Evolutionary conservation across 495 filamentous ascomycete species (phyloP).

Genomic region (Neurospora discreta): DNA sequence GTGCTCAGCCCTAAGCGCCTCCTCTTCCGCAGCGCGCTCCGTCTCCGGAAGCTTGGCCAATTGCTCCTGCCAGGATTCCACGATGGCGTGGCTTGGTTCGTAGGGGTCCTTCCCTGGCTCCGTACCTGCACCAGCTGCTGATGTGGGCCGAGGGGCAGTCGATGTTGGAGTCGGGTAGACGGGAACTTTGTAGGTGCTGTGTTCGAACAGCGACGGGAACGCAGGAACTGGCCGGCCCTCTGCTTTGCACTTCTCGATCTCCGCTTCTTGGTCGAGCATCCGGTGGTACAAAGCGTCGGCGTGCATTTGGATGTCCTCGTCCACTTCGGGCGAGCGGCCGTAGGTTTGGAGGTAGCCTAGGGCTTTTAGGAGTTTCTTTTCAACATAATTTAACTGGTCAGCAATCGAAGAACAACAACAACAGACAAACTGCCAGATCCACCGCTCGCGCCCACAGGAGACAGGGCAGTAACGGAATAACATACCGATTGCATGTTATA

Average conservation of each 20-base stretch:
- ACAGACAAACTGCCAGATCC: neutral
- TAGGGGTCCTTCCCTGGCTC: conserved; percentile 2
- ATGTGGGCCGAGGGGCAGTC: neutral
- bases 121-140: conserved; percentile 1
- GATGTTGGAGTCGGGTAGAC: conserved; percentile 14
- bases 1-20: conserved; percentile 49
- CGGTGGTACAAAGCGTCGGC: conserved; percentile 80
- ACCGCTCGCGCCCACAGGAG: neutral
- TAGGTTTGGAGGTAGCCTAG: conserved; percentile 72
- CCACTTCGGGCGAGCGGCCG: conserved; percentile 51
- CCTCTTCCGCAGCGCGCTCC: conserved; percentile 56
- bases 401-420: neutral
- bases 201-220: conserved; percentile 35
- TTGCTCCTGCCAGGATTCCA: conserved; percentile 37
- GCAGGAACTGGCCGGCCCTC: conserved; percentile 42
- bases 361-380: conserved; percentile 78
- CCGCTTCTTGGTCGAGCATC: conserved; percentile 66
- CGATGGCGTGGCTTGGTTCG: conserved; percentile 23
- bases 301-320: conserved; percentile 92
- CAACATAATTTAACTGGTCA: neutral
- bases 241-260: conserved; percentile 53
- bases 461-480: conserved; percentile 2
- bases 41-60: conserved; percentile 48
- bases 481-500: conserved; percentile 70
- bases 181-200: conserved; percentile 14